A percentile compares a stretch with the other conserved stretches of the same genome.
Conservation (phyloP, 2,329 filamentous ascomycete genomes). For the Torrubiella hemipterigena region DNA sequence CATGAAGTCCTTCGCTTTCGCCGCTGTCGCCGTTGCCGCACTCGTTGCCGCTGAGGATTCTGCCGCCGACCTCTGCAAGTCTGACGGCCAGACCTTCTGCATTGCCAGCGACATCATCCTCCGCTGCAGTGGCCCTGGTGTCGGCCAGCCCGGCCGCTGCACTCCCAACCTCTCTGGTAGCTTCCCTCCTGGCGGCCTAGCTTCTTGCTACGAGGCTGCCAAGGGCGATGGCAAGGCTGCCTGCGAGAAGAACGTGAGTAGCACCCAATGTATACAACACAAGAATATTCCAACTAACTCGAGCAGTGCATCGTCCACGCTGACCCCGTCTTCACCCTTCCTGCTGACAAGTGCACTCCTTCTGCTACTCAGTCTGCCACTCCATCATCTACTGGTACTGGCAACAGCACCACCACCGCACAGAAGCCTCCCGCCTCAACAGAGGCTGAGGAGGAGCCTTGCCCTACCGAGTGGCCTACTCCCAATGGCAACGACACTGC, state of each 20-base stretch:
- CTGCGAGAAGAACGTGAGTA: conserved; percentile 32
- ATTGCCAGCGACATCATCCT: conserved; percentile 33
- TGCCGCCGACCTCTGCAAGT: conserved; percentile 20
- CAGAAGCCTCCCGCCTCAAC: no score
- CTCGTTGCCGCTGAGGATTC: neutral
- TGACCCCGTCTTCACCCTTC: conserved; percentile 22
- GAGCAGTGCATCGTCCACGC: conserved; percentile 29
- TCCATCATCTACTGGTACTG: conserved; percentile 23
- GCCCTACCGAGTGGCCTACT: neutral
- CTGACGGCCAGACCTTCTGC: conserved; percentile 29
- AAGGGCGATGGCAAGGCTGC: conserved; percentile 27
- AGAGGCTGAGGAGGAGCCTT: no score
- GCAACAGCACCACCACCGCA: conserved; percentile 57
- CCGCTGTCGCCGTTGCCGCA: neutral
- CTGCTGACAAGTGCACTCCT: conserved; percentile 20
- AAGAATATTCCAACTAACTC: conserved; percentile 1
- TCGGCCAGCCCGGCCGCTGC: conserved; percentile 28
- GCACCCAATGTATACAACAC: neutral
- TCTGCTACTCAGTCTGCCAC: conserved; percentile 9
- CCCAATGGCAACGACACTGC: neutral
- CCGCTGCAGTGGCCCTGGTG: conserved; percentile 23
- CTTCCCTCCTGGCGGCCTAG: conserved; percentile 22
- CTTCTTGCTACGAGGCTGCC: conserved; percentile 28
- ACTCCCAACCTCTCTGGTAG: conserved; percentile 29
- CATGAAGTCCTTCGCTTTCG: conserved; percentile 3